Base-by-base conservation (phyloP, 257 asterid genomes). In the Eustoma russellianum region DNA sequence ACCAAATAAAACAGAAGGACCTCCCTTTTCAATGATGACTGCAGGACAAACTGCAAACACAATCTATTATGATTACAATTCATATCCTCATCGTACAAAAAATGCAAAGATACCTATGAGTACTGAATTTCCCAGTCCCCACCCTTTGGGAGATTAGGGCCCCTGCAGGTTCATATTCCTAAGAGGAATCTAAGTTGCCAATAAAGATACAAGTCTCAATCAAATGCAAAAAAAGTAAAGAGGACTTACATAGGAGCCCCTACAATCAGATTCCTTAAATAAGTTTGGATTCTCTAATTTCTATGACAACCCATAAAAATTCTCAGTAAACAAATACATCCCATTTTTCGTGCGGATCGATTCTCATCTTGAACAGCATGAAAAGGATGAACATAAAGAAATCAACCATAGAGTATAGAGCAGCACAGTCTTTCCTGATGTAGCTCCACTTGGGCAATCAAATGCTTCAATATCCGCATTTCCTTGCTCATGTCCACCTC, bases 241-340 rank as follows among this genome's bases (percentile, higher is more conserved):
- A 72, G 54, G 72, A 77, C 71, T 56, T 47, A 53, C 57, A 52
- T 59, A 66, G 69, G 60, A 67, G 24, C 55, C 33, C 73, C 57
- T 77, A 48, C 77, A 50, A 61, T 70, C 47, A 62, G 52, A 59
- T 19, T 71, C 76, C 77, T 73, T 41, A 71, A 71, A 70, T 73
- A 64, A 75, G n/a, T n/a, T n/a, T n/a, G n/a, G n/a, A n/a, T n/a
- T n/a, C n/a, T n/a, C 73, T 75, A 69, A 66, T 66, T 61, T 65
- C 91, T 71, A 83, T 79, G 74, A 73, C 85, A 83, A 78, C 60
- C 81, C 75, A 74, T 41, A 50, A 66, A 76, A 52, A 64, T 55
- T 57, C 38, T 13, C n/a, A 17, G 5, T 14, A 61, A 38, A 65
- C 48, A 47, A 54, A 69, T 63, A 45, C 74, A 62, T 71, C 73